Evolutionary conservation across 1,139 yeast species (phyloP).

Genomic region (Nakaseomyces nivariensis): DNA sequence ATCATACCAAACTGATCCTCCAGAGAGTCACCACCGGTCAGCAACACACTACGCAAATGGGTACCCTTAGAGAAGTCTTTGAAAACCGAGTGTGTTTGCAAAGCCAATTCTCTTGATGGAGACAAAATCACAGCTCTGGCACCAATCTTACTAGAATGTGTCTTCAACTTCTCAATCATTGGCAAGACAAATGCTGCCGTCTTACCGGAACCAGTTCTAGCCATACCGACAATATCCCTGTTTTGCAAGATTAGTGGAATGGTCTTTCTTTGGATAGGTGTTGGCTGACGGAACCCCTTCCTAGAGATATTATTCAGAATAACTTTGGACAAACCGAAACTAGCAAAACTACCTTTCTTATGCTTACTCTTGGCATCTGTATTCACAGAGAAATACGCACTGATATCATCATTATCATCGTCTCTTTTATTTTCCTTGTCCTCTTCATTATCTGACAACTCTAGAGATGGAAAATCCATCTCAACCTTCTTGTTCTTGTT

Average conservation of each 20-base stretch:
- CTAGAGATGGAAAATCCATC: slow-evolving; percentile 50
- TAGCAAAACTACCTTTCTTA: slow-evolving; percentile 77
- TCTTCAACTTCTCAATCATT: slow-evolving; percentile 70
- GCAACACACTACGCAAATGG: slow-evolving; percentile 65
- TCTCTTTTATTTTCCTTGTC: slow-evolving; percentile 25
- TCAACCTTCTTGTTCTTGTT: slow-evolving; percentile 10
- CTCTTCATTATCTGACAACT: slow-evolving; percentile 55
- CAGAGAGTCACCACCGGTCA: slow-evolving; percentile 95
- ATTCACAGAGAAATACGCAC: slow-evolving; percentile 34
- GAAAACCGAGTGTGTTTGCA: slow-evolving; percentile 82
- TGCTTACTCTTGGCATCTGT: slow-evolving; percentile 41
- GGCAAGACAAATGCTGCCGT: slow-evolving; percentile 98
- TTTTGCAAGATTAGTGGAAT: slow-evolving; percentile 81
- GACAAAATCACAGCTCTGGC: slow-evolving; percentile 81
- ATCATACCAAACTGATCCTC: slow-evolving; percentile 91
- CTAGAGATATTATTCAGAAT: slow-evolving; percentile 60
- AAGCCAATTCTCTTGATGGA: slow-evolving; percentile 80
- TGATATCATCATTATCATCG: slow-evolving; percentile 40
- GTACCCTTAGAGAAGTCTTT: slow-evolving; percentile 82
- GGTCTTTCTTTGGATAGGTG: slow-evolving; percentile 94
- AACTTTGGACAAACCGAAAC: slow-evolving; percentile 76
- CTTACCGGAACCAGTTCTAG: slow-evolving; percentile 97
- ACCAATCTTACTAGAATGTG: slow-evolving; percentile 82
- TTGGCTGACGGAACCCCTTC: slow-evolving; percentile 90
- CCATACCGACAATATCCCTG: slow-evolving; percentile 98